Percentiles rank a stretch among this genome's conserved stretches.
These are phyloP conservation scores for Backusella parvicylindrica DNA, from an alignment of 192 early-diverging fungal genomes.

Conservation along the genomic window DNA sequence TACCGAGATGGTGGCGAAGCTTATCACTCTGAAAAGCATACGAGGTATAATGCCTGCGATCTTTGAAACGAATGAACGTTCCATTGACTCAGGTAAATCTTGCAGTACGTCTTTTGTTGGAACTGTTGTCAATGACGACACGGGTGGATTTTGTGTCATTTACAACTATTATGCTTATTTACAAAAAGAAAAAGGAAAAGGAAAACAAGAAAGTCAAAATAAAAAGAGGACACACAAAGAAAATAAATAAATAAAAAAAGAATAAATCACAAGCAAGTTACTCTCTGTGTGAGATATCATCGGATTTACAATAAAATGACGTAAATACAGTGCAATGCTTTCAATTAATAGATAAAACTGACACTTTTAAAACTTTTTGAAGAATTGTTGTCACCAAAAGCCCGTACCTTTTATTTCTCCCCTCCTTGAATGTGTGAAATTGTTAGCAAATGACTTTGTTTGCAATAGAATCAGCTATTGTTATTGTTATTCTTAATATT, in stretches of 20 bases:
- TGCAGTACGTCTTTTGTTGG: neutral
- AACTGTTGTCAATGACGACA: neutral
- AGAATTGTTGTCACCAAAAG: neutral
- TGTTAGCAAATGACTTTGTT: neutral
- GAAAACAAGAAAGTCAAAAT: neutral
- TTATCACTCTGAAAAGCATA: conserved; percentile 37
- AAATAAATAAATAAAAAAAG: neutral
- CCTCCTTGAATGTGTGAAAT: neutral
- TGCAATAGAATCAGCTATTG: no score
- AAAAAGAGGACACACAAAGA: neutral
- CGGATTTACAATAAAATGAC: neutral
- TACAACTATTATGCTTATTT: neutral
- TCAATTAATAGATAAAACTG: neutral
- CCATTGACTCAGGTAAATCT: neutral
- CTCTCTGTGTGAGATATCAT: neutral
- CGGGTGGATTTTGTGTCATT: neutral
- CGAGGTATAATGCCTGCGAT: conserved; percentile 21
- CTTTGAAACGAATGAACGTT: neutral
- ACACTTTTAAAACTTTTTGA: neutral
- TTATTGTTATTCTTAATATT: neutral
- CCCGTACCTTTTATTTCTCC: no score
- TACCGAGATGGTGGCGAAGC: conserved; percentile 50
- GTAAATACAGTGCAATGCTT: neutral
- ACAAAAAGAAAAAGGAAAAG: neutral
- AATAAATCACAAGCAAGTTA: neutral